phyloP scores from a whole-genome alignment of 2,329 filamentous ascomycete species.

The Lachnellula arida region DNA sequence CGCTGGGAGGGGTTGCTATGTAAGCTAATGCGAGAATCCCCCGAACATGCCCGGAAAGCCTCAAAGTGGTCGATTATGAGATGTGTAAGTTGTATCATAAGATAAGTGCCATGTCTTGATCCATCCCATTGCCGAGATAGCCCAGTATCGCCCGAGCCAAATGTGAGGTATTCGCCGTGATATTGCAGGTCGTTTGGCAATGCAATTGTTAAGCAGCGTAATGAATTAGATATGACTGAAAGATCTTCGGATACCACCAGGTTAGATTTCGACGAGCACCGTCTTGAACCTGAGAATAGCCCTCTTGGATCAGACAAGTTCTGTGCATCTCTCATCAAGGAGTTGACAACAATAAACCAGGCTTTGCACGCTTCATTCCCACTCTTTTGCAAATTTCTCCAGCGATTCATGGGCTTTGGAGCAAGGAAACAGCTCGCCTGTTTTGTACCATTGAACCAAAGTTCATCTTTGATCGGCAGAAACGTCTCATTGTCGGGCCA shows the following conservation, averaged over 20 bases:
- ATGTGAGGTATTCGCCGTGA: constrained; percentile 30
- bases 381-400: constrained; percentile 29
- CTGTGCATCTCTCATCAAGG: constrained; percentile 36
- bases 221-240: background rate
- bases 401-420: constrained; percentile 28
- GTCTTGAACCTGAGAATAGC: background rate
- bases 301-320: constrained; percentile 25
- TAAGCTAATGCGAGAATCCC: background rate
- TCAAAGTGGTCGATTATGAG: constrained; percentile 2
- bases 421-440: constrained; percentile 30
- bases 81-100: constrained; percentile 8
- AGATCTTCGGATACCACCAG: background rate
- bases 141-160: constrained; percentile 4
- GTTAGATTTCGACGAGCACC: background rate
- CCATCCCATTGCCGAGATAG: constrained; percentile 25
- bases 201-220: constrained; percentile 26
- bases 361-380: constrained; percentile 33
- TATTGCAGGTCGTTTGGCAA: constrained; percentile 31
- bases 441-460: constrained; percentile 30
- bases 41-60: background rate
- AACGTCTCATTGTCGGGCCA: constrained; percentile 33
- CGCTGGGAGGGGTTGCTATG: background rate
- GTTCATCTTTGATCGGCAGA: constrained; percentile 33
- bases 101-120: constrained; percentile 16
- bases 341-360: constrained; percentile 39